phyloP scores from a whole-genome alignment of 352 stramenopile species.

The Thraustochytrium sp. region DNA sequence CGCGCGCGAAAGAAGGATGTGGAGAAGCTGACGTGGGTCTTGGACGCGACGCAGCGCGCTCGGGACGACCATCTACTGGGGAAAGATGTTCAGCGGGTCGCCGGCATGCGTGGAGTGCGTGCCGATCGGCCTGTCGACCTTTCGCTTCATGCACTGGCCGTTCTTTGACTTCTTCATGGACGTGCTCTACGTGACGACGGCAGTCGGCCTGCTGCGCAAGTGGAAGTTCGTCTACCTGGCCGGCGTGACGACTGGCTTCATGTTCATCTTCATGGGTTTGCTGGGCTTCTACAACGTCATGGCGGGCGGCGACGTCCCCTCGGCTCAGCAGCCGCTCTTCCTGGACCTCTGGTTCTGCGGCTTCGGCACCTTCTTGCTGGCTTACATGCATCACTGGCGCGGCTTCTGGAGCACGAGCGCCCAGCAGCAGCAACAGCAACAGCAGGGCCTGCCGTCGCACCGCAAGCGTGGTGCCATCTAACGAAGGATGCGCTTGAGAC shows the following conservation, averaged over 20 bases:
- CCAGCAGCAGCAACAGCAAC: too few species aligned
- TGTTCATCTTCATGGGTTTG: constrained; percentile 35
- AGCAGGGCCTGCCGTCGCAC: neutral
- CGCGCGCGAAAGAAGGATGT: too few species aligned
- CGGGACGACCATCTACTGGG: constrained; percentile 11
- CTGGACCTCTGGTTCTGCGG: neutral
- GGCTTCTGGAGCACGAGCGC: neutral
- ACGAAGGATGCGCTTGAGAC: too few species aligned
- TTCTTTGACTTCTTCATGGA: neutral
- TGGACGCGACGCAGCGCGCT: neutral
- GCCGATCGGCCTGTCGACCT: constrained; percentile 8
- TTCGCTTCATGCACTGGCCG: constrained; percentile 26
- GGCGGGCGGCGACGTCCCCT: neutral
- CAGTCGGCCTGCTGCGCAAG: neutral
- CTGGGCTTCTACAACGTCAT: constrained; percentile 11
- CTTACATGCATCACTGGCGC: constrained; percentile 16
- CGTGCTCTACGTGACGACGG: neutral
- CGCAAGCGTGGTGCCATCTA: constrained; percentile 21
- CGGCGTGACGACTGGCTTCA: neutral
- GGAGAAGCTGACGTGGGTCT: neutral
- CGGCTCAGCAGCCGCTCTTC: constrained; percentile 7
- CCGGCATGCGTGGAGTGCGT: constrained; percentile 27
- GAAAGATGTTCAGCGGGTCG: neutral
- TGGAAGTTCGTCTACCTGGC: constrained; percentile 5
- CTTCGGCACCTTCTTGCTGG: neutral